Base-by-base conservation (phyloP, 1,284 basidiomycete genomes). In the Boletus austroedulis region DNA sequence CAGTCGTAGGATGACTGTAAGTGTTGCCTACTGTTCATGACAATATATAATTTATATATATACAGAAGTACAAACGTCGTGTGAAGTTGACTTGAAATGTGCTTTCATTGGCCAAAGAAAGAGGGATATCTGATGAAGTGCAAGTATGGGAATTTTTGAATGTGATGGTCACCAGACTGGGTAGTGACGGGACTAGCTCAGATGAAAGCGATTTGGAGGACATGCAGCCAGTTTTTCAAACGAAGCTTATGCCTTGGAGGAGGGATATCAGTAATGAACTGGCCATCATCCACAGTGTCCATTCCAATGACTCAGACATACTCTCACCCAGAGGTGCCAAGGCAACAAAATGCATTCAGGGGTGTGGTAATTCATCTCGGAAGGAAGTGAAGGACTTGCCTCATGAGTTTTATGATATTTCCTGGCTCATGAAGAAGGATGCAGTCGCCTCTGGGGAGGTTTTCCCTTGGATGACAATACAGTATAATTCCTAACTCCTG, bases 201-300 rank as follows among this genome's bases (percentile, higher is more conserved):
- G 50, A 48, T 19, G 38, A 57, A 31, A 57, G 56, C 47, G 56
- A 24, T 11, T 12, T 48, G n/a, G 55, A 56, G 15, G 44, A 56
- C 29, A 56, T 36, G 46, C n/a, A 53, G 5, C 17, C 50, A 1
- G 28, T 53, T 32, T 57, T 53, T 21, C 29, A 26, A n/a, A 53
- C 40, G 4, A 23, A 1, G 3, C 1, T 11, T 11, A 57, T 57
- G 46, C 50, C 50, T 23, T 57, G 51, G 51, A 6, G 23, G 26
- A 57, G 51, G 41, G 17, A 53, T 10, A 38, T 38, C 5, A 14
- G 8, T 3, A 48, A 23, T n/a, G 50, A 57, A 31, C 34, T 57
- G 28, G 34, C 41, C 2, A 47, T 57, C 1, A n/a, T 57, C 5
- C 45, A 57, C 26, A 17, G 3, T 1, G 19, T 8, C 29, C 7